Base-by-base conservation (phyloP, 805 yeast species). In the Suhomyces sp. region DNA sequence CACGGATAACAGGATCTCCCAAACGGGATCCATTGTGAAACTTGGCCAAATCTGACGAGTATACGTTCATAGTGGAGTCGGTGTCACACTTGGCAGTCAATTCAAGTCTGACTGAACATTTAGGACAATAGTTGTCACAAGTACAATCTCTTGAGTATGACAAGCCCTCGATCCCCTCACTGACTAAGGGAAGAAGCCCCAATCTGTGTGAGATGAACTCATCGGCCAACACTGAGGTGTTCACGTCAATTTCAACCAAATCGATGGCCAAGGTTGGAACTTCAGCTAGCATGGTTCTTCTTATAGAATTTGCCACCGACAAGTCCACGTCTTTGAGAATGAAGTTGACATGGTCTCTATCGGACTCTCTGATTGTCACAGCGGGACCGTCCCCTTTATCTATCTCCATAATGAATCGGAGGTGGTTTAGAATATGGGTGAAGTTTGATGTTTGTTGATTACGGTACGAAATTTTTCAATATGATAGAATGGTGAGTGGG, bases 221-320 rank as follows among this genome's bases (percentile, higher is more conserved):
- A 61, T 93, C 99, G 2, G 98, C 98, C 42, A 93, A 68, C 14
- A 93, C 98, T 9, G 95, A 81, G 2, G 98, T 88, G 65, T 93
- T 93, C 31, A 77, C 79, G 54, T 88, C 95, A 44, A 93, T 84
- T 57, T 93, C 98, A 30, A 93, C 98, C 43, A 91, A 76, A 55
- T 93, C 99, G 39, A 93, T 88, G 35, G 98, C 97, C 46, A 93
- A 67, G 0, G 98, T 93, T 21, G 98, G 98, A 38, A 93, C 93
- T 62, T 93, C 99, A 2, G 96, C 90, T 42, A 93, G 70, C 87
- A 93, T 90, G 25, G 84, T 79, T 58, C 99, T 74, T 50, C 99
- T 76, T 24, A 93, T 49, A 11, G 98, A 85, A 71, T 93, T 93
- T 13, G 98, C 98, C 53, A 91, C 68, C 48, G 96, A 77, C 40